Evolutionary conservation across 139 green algal species (phyloP), one percentile per base, ranked within the genome.

Genomic region (Coelastrella sp.): DNA sequence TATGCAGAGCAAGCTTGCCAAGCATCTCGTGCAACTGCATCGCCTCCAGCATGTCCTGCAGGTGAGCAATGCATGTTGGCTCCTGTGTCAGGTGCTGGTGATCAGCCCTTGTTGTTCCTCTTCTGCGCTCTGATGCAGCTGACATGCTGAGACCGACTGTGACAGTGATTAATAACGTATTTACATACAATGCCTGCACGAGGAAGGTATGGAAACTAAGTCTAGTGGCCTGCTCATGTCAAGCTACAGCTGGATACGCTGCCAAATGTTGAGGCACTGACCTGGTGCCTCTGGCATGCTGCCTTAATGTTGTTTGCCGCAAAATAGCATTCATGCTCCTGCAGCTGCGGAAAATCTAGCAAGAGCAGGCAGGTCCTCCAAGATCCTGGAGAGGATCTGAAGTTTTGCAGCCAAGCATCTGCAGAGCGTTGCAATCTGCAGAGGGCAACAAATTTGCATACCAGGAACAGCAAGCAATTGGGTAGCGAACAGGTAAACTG

Each of bases 261-360:
- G 7, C 20, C 4, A 10, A 35, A 14, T 70, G 79, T 56, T 70
- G 59, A 7, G 20, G 68, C 20, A 22, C 81, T 12, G 15, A 80
- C 84, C 84, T 88, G 84, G 68, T 88, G 84, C 49, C 66, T 88
- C 49, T 81, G 84, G 68, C 84, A 88, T 6, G 68, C 66, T 58
- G 84, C 68, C 22, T 81, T 88, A 19, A 88, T 80, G 68, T 81
- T 88, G 49, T 88, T 88, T n/a, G 84, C 68, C 70, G 84, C 84
- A 58, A 81, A 88, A 68, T 81, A 88, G 68, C 68, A 68, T 57
- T 88, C 84, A 15, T 88, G 66, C 19, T 81, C 68, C 49, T 81
- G 66, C 19, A 88, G 15, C n/a, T 88, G 8, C 6, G 68, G 68
- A 14, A 35, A 14, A 7, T 88, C 84, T 57, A 88, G 68, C 66